Evolutionary conservation across 1,284 basidiomycete genomes (phyloP), one percentile per base, ranked within the genome.

Genomic region (Heliocybe sulcata): DNA sequence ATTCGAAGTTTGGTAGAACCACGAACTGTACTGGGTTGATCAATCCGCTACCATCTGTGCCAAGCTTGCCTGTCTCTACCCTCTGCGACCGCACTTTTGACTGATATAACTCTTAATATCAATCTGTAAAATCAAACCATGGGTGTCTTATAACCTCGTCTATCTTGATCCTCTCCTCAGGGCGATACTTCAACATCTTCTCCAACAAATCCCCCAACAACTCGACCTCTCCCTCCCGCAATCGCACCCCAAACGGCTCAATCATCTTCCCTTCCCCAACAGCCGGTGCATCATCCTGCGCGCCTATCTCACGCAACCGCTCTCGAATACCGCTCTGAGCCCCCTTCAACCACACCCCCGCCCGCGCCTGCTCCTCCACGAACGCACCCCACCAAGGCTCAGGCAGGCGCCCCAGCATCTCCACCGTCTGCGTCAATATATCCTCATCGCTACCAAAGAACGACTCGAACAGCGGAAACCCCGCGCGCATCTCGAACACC

Each of bases 171-270:
- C 72, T 72, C 31, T 74, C 72, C 66, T 71, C 60, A 22, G 70
- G 72, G n/a, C 55, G 51, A 64, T 72, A 74, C 52, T 58, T 64
- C 60, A 73, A 59, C 69, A 72, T 73, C 60, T 69, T 71, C 58
- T 62, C 65, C 57, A 73, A 59, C 19, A 73, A 60, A 64, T 73
- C 70, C 31, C 38, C 65, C 56, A 74, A 60, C n/a, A 73, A 54
- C 12, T 65, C 61, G 48, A 72, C 58, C 59, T 74, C 72, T 31
- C 56, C 61, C 57, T 69, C 64, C 20, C 54, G 38, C 54, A 74
- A 49, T 45, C 51, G 35, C 35, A 54, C 57, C 52, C 66, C 67
- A n/a, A 57, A 11, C 53, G 60, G 59, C 58, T 71, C 72, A 51
- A 69, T 61, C 67, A 72, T 71, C n/a, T 57, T 57, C 6, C 69